Conservation (phyloP, 1,139 yeast species). For the Sugiyamaella pinicola region DNA sequence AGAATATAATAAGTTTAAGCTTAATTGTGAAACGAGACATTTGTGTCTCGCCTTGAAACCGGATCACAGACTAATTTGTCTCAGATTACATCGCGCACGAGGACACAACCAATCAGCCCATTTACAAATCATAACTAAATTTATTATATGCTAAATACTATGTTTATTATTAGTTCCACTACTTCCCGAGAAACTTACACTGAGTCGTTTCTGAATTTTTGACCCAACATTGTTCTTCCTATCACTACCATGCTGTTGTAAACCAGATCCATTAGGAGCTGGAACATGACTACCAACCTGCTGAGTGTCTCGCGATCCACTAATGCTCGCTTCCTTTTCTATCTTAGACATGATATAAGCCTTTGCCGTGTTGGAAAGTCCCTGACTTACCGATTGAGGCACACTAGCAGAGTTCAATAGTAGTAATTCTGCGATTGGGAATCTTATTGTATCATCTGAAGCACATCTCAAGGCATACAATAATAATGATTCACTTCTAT, state of each 20-base stretch:
- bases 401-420: slow-evolving; percentile 61
- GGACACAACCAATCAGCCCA: no score
- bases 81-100: no score
- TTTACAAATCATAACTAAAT: no score
- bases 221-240: slow-evolving; percentile 17
- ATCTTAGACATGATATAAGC: slow-evolving; percentile 18
- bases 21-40: slow-evolving; percentile 18
- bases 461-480: slow-evolving; percentile 38
- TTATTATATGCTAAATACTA: background rate
- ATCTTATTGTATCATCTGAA: slow-evolving; percentile 40
- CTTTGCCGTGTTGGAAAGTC: slow-evolving; percentile 11
- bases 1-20: slow-evolving; percentile 14
- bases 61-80: background rate
- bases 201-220: slow-evolving; percentile 26
- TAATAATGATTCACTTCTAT: slow-evolving; percentile 33
- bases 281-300: background rate
- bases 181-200: slow-evolving; percentile 23
- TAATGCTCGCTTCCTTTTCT: slow-evolving; percentile 12
- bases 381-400: slow-evolving; percentile 29
- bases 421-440: slow-evolving; percentile 75
- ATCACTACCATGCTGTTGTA: background rate
- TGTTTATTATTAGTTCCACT: slow-evolving; percentile 7
- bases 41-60: background rate
- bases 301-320: background rate
- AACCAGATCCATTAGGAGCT: slow-evolving; percentile 1